Evolutionary conservation across 495 filamentous ascomycete genomes (phyloP).

Genomic region (Aspergillus saccharolyticus): DNA sequence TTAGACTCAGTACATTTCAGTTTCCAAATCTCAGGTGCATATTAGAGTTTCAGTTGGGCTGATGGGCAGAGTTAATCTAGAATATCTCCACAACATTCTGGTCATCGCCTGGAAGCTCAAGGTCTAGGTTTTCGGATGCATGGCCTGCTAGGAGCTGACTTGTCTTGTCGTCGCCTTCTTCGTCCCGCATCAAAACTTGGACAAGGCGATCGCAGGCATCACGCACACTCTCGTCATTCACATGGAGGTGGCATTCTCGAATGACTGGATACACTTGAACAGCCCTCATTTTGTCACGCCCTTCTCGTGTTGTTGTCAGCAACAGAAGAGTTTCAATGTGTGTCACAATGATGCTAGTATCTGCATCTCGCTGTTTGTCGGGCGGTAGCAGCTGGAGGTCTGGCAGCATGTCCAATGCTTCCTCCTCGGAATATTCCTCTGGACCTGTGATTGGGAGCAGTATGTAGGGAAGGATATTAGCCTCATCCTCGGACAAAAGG

Average conservation of each 20-base stretch:
- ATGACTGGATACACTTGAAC: conserved; percentile 87
- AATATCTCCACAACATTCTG: conserved; percentile 23
- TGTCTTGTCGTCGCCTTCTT: conserved; percentile 33
- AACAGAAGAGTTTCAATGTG: conserved; percentile 85
- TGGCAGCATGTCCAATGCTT: conserved; percentile 72
- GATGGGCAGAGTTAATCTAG: neutral
- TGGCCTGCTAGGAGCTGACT: conserved; percentile 11
- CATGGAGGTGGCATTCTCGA: conserved; percentile 74
- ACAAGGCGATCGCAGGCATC: conserved; percentile 88
- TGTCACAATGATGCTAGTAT: conserved; percentile 68
- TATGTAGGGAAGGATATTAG: conserved; percentile 82
- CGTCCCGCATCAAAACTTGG: conserved; percentile 87
- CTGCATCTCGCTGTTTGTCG: conserved; percentile 77
- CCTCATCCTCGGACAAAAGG: conserved; percentile 67
- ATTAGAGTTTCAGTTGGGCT: neutral
- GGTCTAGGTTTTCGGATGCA: neutral
- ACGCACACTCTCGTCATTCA: conserved; percentile 73
- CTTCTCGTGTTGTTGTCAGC: conserved; percentile 71
- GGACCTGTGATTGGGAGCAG: conserved; percentile 62
- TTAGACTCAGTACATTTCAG: neutral
- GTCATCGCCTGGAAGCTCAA: conserved; percentile 32
- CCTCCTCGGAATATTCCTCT: conserved; percentile 57
- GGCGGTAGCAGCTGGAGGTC: conserved; percentile 84
- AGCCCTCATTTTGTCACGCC: conserved; percentile 64
- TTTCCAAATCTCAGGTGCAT: neutral